These are phyloP conservation scores for Allantophomopsis lycopodina DNA, from an alignment of 2,329 filamentous ascomycete genomes.

Conservation along the genomic window DNA sequence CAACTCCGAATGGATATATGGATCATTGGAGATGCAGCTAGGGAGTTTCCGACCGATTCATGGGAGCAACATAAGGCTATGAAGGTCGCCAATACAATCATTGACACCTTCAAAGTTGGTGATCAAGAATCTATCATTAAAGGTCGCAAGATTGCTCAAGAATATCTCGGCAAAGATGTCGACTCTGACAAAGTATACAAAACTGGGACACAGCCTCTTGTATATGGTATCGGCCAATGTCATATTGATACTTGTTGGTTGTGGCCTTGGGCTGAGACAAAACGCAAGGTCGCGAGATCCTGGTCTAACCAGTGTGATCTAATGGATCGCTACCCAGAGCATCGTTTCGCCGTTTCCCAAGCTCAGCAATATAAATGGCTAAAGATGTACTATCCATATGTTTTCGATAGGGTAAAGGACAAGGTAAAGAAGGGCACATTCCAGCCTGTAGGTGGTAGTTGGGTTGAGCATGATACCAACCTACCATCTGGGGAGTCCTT, in stretches of 20 bases:
- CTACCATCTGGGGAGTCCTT: constrained; percentile 92
- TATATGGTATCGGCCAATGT: constrained; percentile 87
- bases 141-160: constrained; percentile 68
- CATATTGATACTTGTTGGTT: constrained; percentile 98
- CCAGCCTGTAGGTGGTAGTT: constrained; percentile 91
- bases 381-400: constrained; percentile 74
- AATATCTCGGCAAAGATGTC: constrained; percentile 69
- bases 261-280: constrained; percentile 97
- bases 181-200: constrained; percentile 79
- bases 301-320: constrained; percentile 96
- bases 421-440: constrained; percentile 88
- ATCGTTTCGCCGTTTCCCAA: constrained; percentile 83
- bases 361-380: constrained; percentile 99
- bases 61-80: constrained; percentile 83
- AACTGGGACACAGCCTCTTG: constrained; percentile 57
- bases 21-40: constrained; percentile 86
- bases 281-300: constrained; percentile 86
- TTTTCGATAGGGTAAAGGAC: constrained; percentile 79
- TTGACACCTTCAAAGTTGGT: constrained; percentile 76
- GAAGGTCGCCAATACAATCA: constrained; percentile 73
- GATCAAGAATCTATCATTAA: constrained; percentile 65
- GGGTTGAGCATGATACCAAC: constrained; percentile 98
- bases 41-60: constrained; percentile 78
- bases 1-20: constrained; percentile 85
- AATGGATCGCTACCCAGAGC: constrained; percentile 89